Base-by-base conservation (phyloP, 192 early-diverging fungal species). In the Phlyctochytrium planicorne region DNA sequence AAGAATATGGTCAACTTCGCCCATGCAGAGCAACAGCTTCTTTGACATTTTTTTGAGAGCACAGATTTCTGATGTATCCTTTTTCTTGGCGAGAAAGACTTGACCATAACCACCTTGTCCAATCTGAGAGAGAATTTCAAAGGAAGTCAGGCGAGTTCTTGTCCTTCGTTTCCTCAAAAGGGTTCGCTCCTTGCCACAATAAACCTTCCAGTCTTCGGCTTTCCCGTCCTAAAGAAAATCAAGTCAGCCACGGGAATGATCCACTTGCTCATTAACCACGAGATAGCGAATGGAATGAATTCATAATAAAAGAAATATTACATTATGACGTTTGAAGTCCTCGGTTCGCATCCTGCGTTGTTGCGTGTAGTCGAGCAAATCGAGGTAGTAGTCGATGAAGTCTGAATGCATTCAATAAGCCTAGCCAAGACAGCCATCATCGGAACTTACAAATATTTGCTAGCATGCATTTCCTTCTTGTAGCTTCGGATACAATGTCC, bases 351-450 rank as follows among this genome's bases (percentile, higher is more conserved):
- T 62, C 32, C 84, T 73, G 1, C 92, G 82, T 37, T 88, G 75
- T 68, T 89, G 85, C 32, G 93, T 79, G 66, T 93, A 94, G 30
- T 81, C 84, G n/a, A 94, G 75, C 12, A 94, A 82, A 67, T 90
- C 88, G 62, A 89, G 87, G 71, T 94, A 94, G 75, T 92, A 86
- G 69, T 93, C 92, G 24, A 91, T 75, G 69, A 94, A 93, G 65
- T 89, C 82, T 85, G 30, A 36, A 27, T 3, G 3, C 30, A 62
- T 6, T 14, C 14, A 16, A n/a, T 14, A 69, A 20, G 30, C 30
- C 27, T 6, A 6, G 29, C 30, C 53, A 23, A 2, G 1, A 27
- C 16, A 4, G 2, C 34, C 40, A 2, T 32, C 23, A 53, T 32
- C n/a, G 2, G 35, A 32, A 66, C 79, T 67, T 55, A 83, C 81